Conservation (phyloP, 495 filamentous ascomycete genomes). For the Hyaloscypha variabilis region DNA sequence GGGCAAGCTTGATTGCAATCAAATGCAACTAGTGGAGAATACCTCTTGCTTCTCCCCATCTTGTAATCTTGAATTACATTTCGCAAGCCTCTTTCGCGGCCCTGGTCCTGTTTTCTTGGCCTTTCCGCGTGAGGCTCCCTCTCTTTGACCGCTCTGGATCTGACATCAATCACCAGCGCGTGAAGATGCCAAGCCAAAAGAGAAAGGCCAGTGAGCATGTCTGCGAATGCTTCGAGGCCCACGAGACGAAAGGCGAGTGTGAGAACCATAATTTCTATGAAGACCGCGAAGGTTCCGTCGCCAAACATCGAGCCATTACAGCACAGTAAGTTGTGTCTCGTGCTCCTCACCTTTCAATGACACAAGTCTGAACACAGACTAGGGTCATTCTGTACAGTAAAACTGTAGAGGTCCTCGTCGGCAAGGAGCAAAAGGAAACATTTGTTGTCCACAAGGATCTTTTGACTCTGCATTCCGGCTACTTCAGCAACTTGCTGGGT, state of each 20-base stretch:
- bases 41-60: too few relatives aligned
- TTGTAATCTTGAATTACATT: too few relatives aligned
- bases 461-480: not conserved
- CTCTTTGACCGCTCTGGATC: too few relatives aligned
- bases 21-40: too few relatives aligned
- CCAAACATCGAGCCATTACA: not conserved
- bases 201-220: not conserved
- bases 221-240: not conserved
- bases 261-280: not conserved
- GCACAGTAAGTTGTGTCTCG: not conserved
- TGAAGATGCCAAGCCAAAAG: not conserved
- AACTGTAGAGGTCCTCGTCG: not conserved
- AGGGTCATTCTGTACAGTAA: not conserved
- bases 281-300: not conserved
- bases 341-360: too few relatives aligned
- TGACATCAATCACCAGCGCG: not conserved
- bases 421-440: not conserved
- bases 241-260: not conserved
- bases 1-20: too few relatives aligned
- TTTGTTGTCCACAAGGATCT: not conserved
- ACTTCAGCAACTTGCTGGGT: not conserved
- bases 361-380: too few relatives aligned
- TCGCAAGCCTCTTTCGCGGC: too few relatives aligned
- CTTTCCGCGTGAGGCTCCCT: too few relatives aligned
- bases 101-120: too few relatives aligned